phyloP scores from a whole-genome alignment of 441 rosid genomes.

The Sinapis alba region DNA sequence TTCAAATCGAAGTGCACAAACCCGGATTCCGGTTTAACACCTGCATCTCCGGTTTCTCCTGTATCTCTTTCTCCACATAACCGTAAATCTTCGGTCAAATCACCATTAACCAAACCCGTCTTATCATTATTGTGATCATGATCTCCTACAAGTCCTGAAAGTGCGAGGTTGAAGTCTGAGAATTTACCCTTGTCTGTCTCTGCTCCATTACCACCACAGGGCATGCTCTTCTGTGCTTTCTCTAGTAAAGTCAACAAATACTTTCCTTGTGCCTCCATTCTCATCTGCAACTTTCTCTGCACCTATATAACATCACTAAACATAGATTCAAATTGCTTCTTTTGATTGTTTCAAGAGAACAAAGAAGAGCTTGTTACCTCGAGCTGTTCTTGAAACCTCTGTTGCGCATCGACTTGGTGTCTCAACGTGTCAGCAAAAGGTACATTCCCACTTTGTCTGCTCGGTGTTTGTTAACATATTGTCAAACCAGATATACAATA shows the following conservation, averaged over 20 bases:
- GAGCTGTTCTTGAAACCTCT: constrained; percentile 65
- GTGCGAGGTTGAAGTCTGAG: constrained; percentile 51
- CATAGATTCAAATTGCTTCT: neutral
- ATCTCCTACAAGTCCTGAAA: constrained; percentile 44
- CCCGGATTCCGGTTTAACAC: constrained; percentile 44
- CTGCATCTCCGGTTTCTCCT: constrained; percentile 33
- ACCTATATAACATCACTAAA: constrained; percentile 43
- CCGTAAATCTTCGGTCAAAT: constrained; percentile 31
- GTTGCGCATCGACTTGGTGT: constrained; percentile 64
- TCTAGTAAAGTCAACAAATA: constrained; percentile 64
- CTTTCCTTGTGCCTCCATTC: constrained; percentile 72
- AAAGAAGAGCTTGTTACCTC: constrained; percentile 57
- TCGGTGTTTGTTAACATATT: neutral
- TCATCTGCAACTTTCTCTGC: constrained; percentile 62
- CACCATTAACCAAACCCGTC: constrained; percentile 26
- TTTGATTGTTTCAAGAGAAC: neutral
- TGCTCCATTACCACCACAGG: constrained; percentile 33
- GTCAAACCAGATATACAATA: constrained; percentile 14
- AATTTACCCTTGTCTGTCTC: constrained; percentile 43
- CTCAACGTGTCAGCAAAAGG: constrained; percentile 54
- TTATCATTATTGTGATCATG: constrained; percentile 35
- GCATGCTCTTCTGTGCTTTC: constrained; percentile 64
- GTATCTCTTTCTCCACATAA: constrained; percentile 18
- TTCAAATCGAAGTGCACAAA: constrained; percentile 59
- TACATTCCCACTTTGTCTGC: constrained; percentile 51